A percentile compares a stretch with the other conserved stretches of the same genome.
phyloP scores from a whole-genome alignment of 2,329 filamentous ascomycete species.

The Arthrobotrys conoides region DNA sequence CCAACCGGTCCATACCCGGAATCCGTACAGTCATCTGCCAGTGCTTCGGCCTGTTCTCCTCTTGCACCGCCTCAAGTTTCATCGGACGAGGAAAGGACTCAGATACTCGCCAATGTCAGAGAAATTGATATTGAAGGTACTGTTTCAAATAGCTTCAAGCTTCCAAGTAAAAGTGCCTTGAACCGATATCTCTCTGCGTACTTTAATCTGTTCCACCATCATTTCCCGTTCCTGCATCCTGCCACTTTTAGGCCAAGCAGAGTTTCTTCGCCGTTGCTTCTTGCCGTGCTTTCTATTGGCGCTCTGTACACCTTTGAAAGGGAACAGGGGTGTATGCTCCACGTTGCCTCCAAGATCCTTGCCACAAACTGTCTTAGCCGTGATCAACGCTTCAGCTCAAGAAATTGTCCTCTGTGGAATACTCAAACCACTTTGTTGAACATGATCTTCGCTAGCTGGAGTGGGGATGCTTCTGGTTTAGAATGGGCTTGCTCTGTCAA shows the following conservation, averaged over 20 bases:
- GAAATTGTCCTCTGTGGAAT: conserved; percentile 96
- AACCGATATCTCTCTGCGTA: conserved; percentile 96
- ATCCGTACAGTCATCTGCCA: conserved; percentile 57
- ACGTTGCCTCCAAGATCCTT: conserved; percentile 96
- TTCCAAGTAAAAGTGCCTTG: conserved; percentile 83
- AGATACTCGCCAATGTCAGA: conserved; percentile 88
- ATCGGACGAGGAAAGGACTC: conserved; percentile 85
- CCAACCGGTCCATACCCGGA: conserved; percentile 56
- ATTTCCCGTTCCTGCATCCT: conserved; percentile 94
- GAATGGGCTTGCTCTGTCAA: conserved; percentile 99
- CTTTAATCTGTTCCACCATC: conserved; percentile 96
- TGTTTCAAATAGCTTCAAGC: conserved; percentile 88
- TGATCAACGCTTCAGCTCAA: conserved; percentile 98
- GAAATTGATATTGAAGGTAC: conserved; percentile 83
- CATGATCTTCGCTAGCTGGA: conserved; percentile 99
- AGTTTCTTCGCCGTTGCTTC: conserved; percentile 83
- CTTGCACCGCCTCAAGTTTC: conserved; percentile 83
- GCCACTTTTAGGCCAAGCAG: conserved; percentile 87
- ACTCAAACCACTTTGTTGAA: conserved; percentile 98
- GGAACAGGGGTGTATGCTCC: conserved; percentile 92
- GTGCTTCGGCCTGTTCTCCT: conserved; percentile 71
- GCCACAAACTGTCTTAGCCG: conserved; percentile 98
- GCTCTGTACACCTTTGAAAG: conserved; percentile 97
- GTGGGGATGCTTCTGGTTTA: conserved; percentile 94
- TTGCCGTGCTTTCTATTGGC: conserved; percentile 94